Conservation (phyloP, 768 basidiomycete genomes). For the Podaxis pistillaris region DNA sequence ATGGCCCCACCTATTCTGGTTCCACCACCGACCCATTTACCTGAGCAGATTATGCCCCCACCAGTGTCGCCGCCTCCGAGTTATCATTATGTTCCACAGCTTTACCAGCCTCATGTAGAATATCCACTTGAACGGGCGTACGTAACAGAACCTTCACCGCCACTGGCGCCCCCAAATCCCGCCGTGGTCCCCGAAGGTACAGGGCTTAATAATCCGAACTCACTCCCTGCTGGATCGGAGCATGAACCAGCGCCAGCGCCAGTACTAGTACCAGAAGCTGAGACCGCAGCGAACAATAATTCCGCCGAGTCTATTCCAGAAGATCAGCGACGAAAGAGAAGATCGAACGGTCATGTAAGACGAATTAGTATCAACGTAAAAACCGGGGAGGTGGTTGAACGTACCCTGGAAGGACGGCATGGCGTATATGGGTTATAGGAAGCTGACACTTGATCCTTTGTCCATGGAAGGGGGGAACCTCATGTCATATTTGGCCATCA, state of each 20-base stretch:
- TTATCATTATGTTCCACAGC: slow-evolving; percentile 6
- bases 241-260: neutral
- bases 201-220: neutral
- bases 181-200: neutral
- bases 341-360: slow-evolving; percentile 10
- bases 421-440: slow-evolving; percentile 9
- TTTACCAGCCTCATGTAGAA: neutral
- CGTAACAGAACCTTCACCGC: slow-evolving; percentile 6
- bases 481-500: neutral
- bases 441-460: slow-evolving; percentile 9
- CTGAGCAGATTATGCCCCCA: neutral
- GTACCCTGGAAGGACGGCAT: slow-evolving; percentile 11
- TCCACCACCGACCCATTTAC: neutral
- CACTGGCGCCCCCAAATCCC: neutral
- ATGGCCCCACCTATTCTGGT: slow-evolving; percentile 6
- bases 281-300: neutral
- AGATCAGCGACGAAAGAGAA: slow-evolving; percentile 6
- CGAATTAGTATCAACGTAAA: slow-evolving; percentile 14
- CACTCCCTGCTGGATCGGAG: neutral
- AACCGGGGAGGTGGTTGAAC: slow-evolving; percentile 13
- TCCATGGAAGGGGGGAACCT: neutral
- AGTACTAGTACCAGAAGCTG: neutral
- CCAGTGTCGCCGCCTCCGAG: slow-evolving; percentile 1
- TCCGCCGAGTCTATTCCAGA: slow-evolving; percentile 4
- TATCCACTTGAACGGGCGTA: neutral